These are phyloP conservation scores for Aspergillus pseudonomiae DNA, from an alignment of 2,329 filamentous ascomycete species.

Conservation along the genomic window DNA sequence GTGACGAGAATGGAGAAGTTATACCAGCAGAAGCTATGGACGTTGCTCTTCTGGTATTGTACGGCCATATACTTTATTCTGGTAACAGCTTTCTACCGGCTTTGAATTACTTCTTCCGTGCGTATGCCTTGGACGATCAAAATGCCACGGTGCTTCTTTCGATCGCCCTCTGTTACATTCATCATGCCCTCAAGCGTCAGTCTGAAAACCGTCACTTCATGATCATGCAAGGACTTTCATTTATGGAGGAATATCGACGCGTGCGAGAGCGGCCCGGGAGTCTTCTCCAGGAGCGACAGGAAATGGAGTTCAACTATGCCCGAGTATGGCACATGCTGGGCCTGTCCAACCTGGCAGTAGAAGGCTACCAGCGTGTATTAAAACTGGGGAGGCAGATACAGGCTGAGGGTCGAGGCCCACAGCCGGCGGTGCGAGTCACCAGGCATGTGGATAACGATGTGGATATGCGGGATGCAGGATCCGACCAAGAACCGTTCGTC, in stretches of 20 bases:
- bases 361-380: conserved; percentile 68
- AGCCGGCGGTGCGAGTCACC: conserved; percentile 21
- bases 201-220: conserved; percentile 87
- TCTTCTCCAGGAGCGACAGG: conserved; percentile 59
- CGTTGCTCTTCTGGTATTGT: conserved; percentile 79
- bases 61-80: conserved; percentile 85
- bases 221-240: conserved; percentile 80
- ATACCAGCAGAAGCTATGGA: conserved; percentile 62
- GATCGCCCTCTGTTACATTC: conserved; percentile 81
- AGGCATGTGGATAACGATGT: conserved; percentile 49
- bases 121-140: conserved; percentile 69
- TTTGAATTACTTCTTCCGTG: conserved; percentile 83
- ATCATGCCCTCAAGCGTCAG: conserved; percentile 86
- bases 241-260: conserved; percentile 74
- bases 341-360: conserved; percentile 70
- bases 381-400: conserved; percentile 52
- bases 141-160: conserved; percentile 81
- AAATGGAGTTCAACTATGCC: conserved; percentile 81
- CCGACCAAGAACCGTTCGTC: conserved; percentile 27
- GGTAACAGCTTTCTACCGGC: conserved; percentile 83
- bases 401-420: conserved; percentile 26
- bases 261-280: conserved; percentile 53
- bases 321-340: conserved; percentile 76
- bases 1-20: conserved; percentile 39
- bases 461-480: conserved; percentile 24